Evolutionary conservation across 352 stramenopile species (phyloP), one percentile per base, ranked within the genome.

Genomic region (Phytophthora lateralis): DNA sequence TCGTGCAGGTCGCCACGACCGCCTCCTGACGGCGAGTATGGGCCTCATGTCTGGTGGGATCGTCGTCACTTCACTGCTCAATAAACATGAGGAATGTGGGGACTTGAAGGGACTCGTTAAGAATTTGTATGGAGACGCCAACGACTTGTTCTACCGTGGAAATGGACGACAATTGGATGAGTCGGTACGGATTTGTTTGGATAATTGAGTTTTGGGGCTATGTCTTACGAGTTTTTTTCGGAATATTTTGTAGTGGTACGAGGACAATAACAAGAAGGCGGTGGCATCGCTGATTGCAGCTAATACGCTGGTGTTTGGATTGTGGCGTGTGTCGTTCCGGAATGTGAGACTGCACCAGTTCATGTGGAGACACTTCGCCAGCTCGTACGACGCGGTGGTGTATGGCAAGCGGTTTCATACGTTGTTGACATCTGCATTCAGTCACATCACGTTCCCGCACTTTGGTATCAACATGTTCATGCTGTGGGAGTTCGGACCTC

Each of bases 381-480:
- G 83, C 65, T 95, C 86, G 35, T 95, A 91, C 71, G 70, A 84
- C n/a, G 78, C 69, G 6, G 75, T 95, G 15, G 76, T 80, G 24
- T 63, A 80, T 37, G 80, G 82, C 14, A 84, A 83, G 61, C 78
- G 86, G 6, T 56, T 88, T 32, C 78, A 92, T 64, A 93, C 86
- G 50, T 57, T 95, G 14, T 39, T 95, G 32, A 93, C 86, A 26
- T 89, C 82, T 6, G 80, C 84, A 11, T 93, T 95, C 63, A 95
- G 86, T 63, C 86, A 95, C 55, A 90, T 92, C 39, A 92, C 86
- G 45, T 66, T 91, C 26, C 76, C 80, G 8, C 86, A 95, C 54
- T 90, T 93, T 48, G 82, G 64, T 30, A 88, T 93, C 71, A 95
- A 95, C 63, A 93, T 95, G 86, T 93, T 92, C 49, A 95, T 95